phyloP scores from a whole-genome alignment of 2,329 filamentous ascomycete genomes.

The Scopulariopsis brevicaulis region DNA sequence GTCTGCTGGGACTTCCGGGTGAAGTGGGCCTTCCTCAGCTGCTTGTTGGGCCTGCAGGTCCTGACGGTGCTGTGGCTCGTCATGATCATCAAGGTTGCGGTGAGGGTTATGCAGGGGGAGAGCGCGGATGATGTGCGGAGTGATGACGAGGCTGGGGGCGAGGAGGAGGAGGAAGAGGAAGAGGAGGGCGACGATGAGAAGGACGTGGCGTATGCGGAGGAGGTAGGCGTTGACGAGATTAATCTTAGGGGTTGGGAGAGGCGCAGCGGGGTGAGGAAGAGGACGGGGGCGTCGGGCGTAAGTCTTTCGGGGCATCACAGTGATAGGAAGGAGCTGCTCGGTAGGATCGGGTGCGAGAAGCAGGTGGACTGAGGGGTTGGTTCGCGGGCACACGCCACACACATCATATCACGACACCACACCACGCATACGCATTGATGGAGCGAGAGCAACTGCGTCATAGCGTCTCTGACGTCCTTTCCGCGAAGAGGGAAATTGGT shows the following conservation, averaged over 20 bases:
- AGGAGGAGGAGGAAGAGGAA: conserved; percentile 55
- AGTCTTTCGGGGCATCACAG: conserved; percentile 55
- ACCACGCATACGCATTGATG: too few species aligned
- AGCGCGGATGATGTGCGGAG: conserved; percentile 78
- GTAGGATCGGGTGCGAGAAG: conserved; percentile 76
- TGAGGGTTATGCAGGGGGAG: conserved; percentile 65
- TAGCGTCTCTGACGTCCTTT: too few species aligned
- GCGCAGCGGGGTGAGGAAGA: conserved; percentile 37
- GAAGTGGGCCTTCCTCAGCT: conserved; percentile 63
- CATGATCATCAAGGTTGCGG: conserved; percentile 76
- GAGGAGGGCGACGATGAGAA: conserved; percentile 43
- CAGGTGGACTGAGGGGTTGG: conserved; percentile 20
- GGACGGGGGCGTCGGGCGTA: conserved; percentile 37
- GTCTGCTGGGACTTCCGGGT: conserved; percentile 73
- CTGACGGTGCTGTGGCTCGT: conserved; percentile 81
- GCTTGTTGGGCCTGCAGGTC: conserved; percentile 67
- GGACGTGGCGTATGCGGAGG: conserved; percentile 53
- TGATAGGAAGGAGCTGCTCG: conserved; percentile 70
- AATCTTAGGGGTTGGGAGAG: conserved; percentile 55
- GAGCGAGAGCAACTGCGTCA: too few species aligned
- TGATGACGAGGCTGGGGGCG: conserved; percentile 70
- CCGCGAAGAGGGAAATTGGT: too few species aligned
- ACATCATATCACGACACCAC: too few species aligned
- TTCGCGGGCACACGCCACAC: background rate
- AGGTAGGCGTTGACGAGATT: conserved; percentile 63